Percentiles rank a stretch among this genome's conserved stretches.
These are phyloP conservation scores for Chenopodium quinoa DNA, from an alignment of 148 eudicot genomes.

Conservation along the genomic window DNA sequence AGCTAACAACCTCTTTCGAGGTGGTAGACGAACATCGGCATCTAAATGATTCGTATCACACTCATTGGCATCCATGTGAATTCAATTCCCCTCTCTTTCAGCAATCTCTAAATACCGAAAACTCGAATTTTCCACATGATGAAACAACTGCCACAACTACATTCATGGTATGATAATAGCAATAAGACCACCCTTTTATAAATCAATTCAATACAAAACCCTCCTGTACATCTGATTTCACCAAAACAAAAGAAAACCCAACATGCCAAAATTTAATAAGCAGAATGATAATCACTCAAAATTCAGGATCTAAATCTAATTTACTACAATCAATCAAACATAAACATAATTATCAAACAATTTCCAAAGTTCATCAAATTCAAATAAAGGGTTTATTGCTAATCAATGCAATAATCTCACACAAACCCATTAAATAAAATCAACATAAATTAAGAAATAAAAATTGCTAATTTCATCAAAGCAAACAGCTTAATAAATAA, in stretches of 20 bases:
- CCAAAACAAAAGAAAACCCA: conserved; percentile 3
- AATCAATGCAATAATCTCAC: conserved; percentile 22
- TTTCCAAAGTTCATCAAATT: not conserved
- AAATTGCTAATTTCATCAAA: conserved; percentile 21
- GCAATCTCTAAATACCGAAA: conserved; percentile 18
- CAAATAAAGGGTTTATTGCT: conserved; percentile 19
- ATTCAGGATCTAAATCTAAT: conserved; percentile 25
- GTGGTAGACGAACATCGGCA: conserved; percentile 82
- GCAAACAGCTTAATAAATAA: conserved; percentile 25
- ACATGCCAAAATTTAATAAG: conserved; percentile 4
- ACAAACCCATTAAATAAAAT: conserved; percentile 5
- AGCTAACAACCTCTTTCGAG: conserved; percentile 79
- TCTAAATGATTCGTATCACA: conserved; percentile 58
- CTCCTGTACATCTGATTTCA: conserved; percentile 26
- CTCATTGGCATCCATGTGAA: conserved; percentile 58
- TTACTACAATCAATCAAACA: not conserved
- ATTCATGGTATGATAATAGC: conserved; percentile 29
- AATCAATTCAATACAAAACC: conserved; percentile 26
- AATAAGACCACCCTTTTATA: conserved; percentile 19
- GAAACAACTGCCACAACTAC: conserved; percentile 17
- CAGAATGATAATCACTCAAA: not conserved
- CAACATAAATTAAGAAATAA: conserved; percentile 7
- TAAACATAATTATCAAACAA: not conserved
- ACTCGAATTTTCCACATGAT: conserved; percentile 15
- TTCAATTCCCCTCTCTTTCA: conserved; percentile 10